Conservation (phyloP, 148 eudicot genomes). For the Heliamphora exappendiculata region DNA sequence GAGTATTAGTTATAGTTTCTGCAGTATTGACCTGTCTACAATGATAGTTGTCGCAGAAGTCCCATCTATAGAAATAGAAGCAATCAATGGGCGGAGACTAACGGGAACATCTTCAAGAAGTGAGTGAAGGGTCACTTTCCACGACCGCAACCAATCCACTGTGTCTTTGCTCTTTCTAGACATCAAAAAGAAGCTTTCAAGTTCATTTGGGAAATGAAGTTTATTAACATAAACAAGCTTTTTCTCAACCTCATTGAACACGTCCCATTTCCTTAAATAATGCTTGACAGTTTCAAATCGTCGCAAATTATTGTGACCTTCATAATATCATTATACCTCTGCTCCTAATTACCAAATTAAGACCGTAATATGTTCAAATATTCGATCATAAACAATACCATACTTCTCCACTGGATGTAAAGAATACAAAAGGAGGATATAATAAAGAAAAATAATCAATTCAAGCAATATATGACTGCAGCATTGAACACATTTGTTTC, state of each 20-base stretch:
- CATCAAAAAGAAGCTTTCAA: constrained; percentile 30
- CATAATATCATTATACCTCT: background rate
- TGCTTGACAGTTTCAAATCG: background rate
- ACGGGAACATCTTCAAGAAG: constrained; percentile 70
- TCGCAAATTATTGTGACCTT: no score
- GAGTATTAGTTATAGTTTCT: background rate
- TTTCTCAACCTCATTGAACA: background rate
- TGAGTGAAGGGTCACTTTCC: constrained; percentile 72
- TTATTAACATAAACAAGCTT: background rate
- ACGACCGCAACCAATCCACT: constrained; percentile 75
- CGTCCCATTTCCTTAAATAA: background rate
- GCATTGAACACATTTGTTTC: background rate
- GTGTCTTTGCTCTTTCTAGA: constrained; percentile 84
- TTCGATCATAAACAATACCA: background rate
- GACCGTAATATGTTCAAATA: background rate
- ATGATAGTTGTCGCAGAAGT: constrained; percentile 94
- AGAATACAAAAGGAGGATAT: background rate
- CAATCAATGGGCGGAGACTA: constrained; percentile 45
- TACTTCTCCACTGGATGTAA: background rate
- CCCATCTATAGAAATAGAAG: constrained; percentile 82
- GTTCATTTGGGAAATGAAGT: background rate
- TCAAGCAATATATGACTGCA: background rate
- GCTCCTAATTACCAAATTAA: background rate
- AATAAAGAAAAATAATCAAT: background rate
- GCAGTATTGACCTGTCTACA: constrained; percentile 49